phyloP scores from a whole-genome alignment of 225 moss, liverwort and hornwort genomes.

The Takakia lepidozioides region DNA sequence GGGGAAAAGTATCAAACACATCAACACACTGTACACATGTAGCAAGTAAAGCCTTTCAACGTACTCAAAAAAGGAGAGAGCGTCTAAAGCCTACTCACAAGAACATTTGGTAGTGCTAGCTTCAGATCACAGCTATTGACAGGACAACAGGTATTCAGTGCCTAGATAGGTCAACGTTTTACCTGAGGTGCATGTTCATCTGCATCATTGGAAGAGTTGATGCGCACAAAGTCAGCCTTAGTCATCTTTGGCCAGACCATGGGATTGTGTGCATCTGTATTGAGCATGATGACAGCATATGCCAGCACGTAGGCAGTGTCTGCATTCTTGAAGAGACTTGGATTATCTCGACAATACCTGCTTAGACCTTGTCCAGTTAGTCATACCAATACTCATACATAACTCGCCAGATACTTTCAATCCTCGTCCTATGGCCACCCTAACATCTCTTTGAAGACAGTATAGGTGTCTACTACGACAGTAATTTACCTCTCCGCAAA shows the following conservation, averaged over 20 bases:
- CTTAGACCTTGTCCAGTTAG: no score
- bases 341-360: conserved; percentile 98
- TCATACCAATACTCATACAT: no score
- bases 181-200: conserved; percentile 85
- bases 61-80: not conserved
- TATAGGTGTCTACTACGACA: no score
- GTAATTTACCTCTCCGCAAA: conserved; percentile 94
- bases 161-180: not conserved
- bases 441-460: no score
- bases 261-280: conserved; percentile 98
- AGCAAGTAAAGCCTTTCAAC: not conserved
- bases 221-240: conserved; percentile 88
- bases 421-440: no score
- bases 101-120: no score
- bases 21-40: not conserved
- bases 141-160: no score
- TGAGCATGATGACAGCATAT: conserved; percentile 97
- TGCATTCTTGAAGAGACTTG: conserved; percentile 89
- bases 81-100: no score
- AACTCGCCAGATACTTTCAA: no score
- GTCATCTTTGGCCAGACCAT: conserved; percentile 96
- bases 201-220: conserved; percentile 76
- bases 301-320: conserved; percentile 95
- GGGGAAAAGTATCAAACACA: no score
- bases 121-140: no score